Evolutionary conservation across 2,329 filamentous ascomycete genomes (phyloP).

Genomic region (Zasmidium citrigriseum): DNA sequence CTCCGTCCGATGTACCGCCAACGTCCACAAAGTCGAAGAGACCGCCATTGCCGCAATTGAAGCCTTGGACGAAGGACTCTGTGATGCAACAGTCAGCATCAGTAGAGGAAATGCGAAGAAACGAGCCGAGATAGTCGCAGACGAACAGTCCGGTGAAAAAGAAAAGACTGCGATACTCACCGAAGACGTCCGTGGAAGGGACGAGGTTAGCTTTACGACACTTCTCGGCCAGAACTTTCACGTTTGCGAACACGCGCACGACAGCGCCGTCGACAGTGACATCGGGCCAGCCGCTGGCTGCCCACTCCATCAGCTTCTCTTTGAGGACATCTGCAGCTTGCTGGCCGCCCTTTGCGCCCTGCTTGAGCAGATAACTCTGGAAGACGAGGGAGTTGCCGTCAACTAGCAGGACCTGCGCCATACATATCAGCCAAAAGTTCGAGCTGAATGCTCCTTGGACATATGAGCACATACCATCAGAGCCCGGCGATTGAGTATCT

Average conservation of each 20-base stretch:
- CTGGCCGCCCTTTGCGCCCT: constrained; percentile 54
- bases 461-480: background rate
- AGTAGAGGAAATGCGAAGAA: background rate
- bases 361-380: constrained; percentile 27
- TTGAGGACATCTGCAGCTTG: constrained; percentile 56
- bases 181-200: background rate
- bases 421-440: background rate
- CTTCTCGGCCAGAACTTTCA: constrained; percentile 32
- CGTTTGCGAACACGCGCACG: constrained; percentile 47
- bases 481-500: background rate
- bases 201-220: constrained; percentile 43
- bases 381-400: constrained; percentile 62
- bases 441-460: background rate
- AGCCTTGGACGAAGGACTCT: constrained; percentile 52
- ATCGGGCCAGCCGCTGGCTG: constrained; percentile 29
- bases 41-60: constrained; percentile 55
- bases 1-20: constrained; percentile 59
- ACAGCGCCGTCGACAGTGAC: constrained; percentile 48
- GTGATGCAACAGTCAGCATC: background rate
- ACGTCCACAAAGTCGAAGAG: constrained; percentile 64
- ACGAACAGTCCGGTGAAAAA: too few relatives aligned
- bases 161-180: constrained; percentile 29
- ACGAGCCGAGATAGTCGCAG: too few relatives aligned
- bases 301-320: constrained; percentile 49
- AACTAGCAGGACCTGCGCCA: constrained; percentile 51